phyloP scores from a whole-genome alignment of 2,329 filamentous ascomycete genomes.

The Fusarium sp. region DNA sequence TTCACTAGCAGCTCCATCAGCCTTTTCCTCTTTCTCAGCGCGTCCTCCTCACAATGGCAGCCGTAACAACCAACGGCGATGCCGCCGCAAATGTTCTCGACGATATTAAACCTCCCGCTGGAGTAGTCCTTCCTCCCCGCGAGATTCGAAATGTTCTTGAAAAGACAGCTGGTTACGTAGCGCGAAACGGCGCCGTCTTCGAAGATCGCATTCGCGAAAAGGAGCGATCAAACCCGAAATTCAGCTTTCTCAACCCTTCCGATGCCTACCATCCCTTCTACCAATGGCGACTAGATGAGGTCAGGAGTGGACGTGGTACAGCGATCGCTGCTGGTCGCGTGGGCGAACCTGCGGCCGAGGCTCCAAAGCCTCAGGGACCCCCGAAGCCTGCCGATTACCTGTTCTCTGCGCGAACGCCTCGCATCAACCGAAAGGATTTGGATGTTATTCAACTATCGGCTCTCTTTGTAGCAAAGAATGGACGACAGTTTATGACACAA shows the following conservation, averaged over 20 bases:
- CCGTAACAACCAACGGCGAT: constrained; percentile 61
- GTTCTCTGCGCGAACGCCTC: constrained; percentile 96
- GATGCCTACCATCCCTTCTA: constrained; percentile 93
- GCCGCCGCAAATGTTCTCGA: constrained; percentile 62
- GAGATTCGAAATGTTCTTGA: constrained; percentile 87
- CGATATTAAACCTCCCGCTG: constrained; percentile 79
- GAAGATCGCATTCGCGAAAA: constrained; percentile 88
- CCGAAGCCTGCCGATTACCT: constrained; percentile 86
- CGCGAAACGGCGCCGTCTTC: constrained; percentile 72
- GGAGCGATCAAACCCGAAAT: constrained; percentile 85
- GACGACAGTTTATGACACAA: constrained; percentile 88
- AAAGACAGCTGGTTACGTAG: constrained; percentile 93
- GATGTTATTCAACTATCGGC: constrained; percentile 80
- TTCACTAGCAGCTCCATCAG: constrained; percentile 13
- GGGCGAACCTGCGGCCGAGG: constrained; percentile 65
- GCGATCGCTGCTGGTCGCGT: constrained; percentile 78
- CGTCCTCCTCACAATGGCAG: constrained; percentile 40
- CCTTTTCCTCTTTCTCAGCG: constrained; percentile 1
- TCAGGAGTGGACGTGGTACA: constrained; percentile 84
- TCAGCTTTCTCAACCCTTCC: constrained; percentile 81
- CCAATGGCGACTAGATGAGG: constrained; percentile 87
- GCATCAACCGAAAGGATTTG: constrained; percentile 94
- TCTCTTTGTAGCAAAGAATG: constrained; percentile 91
- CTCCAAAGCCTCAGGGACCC: constrained; percentile 79
- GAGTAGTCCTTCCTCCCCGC: constrained; percentile 88